A percentile compares a stretch with the other conserved stretches of the same genome.
phyloP scores from a whole-genome alignment of 805 yeast genomes.

The Ogataea pilisensis region DNA sequence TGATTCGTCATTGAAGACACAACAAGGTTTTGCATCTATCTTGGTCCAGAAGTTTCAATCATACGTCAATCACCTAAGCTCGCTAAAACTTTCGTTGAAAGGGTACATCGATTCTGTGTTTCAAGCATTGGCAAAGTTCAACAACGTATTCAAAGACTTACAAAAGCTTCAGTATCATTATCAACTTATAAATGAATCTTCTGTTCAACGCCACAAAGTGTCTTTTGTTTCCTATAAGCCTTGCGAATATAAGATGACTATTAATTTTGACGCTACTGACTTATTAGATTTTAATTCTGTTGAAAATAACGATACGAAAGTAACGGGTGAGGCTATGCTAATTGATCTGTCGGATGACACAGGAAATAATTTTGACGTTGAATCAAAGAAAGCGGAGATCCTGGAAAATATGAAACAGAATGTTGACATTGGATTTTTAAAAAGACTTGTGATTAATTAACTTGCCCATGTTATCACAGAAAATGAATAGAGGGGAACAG shows the following conservation, averaged over 20 bases:
- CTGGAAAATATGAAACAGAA: slow-evolving; percentile 4
- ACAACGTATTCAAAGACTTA: slow-evolving; percentile 8
- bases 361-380: background rate
- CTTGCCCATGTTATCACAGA: too few relatives aligned
- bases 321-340: background rate
- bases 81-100: background rate
- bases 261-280: slow-evolving; percentile 5
- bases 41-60: background rate
- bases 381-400: slow-evolving; percentile 2
- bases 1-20: background rate
- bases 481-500: too few relatives aligned
- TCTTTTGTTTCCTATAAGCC: slow-evolving; percentile 7
- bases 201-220: background rate
- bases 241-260: slow-evolving; percentile 9
- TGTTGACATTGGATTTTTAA: slow-evolving; percentile 5
- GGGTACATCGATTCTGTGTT: background rate
- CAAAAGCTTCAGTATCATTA: slow-evolving; percentile 8
- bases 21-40: background rate
- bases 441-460: slow-evolving; percentile 3
- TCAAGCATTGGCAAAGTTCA: slow-evolving; percentile 3
- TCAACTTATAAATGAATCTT: slow-evolving; percentile 6
- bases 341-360: background rate
- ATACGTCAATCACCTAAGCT: background rate
- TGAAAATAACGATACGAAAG: background rate
- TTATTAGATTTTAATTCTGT: slow-evolving; percentile 5